Percentiles rank a stretch among this genome's conserved stretches.
phyloP scores from a whole-genome alignment of 495 filamentous ascomycete species.

The Xylaria acuta region DNA sequence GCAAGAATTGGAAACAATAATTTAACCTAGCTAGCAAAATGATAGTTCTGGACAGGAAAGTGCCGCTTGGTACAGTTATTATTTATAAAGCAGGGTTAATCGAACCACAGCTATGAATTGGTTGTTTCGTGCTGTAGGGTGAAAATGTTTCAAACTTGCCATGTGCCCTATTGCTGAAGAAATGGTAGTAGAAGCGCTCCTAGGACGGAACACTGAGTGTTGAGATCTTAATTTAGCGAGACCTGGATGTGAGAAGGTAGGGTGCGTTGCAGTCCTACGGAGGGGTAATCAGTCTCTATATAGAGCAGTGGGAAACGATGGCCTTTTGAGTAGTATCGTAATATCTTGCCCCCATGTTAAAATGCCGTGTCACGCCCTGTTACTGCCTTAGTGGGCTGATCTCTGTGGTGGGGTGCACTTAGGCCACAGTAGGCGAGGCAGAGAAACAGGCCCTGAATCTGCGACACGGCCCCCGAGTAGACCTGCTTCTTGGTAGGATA shows the following conservation, averaged over 20 bases:
- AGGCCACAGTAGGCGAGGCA: neutral
- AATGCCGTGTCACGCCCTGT: neutral
- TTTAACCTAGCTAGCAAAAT: neutral
- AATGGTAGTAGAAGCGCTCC: neutral
- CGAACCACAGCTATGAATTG: neutral
- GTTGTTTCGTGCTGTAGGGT: neutral
- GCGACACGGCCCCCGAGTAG: neutral
- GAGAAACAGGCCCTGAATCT: neutral
- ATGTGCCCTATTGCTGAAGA: neutral
- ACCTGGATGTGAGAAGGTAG: neutral
- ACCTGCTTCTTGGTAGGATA: neutral
- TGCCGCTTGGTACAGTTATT: neutral
- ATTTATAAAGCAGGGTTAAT: neutral
- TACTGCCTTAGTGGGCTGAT: neutral
- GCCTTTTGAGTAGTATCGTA: neutral
- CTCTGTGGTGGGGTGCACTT: neutral
- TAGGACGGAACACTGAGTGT: neutral
- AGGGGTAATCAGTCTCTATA: no score
- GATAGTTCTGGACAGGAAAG: neutral
- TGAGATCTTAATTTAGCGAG: neutral
- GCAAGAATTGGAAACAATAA: neutral
- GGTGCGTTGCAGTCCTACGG: no score
- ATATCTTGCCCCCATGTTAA: neutral
- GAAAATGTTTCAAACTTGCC: neutral
- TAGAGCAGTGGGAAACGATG: neutral